These are phyloP conservation scores for Emericellopsis cladophorae DNA, from an alignment of 2,329 filamentous ascomycete genomes.

Conservation along the genomic window DNA sequence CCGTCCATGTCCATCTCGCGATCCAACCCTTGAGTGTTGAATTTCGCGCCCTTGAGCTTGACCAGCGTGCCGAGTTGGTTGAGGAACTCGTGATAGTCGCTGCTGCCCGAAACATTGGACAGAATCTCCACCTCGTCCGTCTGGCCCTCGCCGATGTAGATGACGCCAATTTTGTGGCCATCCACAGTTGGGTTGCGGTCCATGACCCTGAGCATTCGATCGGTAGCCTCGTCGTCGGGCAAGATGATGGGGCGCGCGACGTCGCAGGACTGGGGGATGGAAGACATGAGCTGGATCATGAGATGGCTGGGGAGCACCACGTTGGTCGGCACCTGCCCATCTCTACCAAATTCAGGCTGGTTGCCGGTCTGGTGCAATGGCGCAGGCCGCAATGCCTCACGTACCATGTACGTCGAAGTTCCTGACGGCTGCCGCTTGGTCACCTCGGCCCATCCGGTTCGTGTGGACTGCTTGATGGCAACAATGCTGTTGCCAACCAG, in stretches of 20 bases:
- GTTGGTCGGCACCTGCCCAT: constrained; percentile 40
- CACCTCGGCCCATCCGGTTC: constrained; percentile 56
- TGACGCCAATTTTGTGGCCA: constrained; percentile 87
- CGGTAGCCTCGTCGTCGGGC: constrained; percentile 53
- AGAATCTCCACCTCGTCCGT: constrained; percentile 74
- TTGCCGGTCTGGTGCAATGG: constrained; percentile 42
- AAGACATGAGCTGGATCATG: constrained; percentile 55
- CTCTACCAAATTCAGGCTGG: constrained; percentile 32
- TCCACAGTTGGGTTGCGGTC: constrained; percentile 85
- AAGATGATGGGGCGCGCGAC: constrained; percentile 61
- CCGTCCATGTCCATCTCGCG: constrained; percentile 67
- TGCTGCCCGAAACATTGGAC: constrained; percentile 72
- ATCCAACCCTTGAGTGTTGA: constrained; percentile 90
- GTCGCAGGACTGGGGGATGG: constrained; percentile 44
- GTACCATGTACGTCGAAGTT: constrained; percentile 45
- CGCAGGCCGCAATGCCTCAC: constrained; percentile 45
- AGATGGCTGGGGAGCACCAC: constrained; percentile 62
- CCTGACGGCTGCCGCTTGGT: constrained; percentile 62
- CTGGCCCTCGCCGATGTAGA: constrained; percentile 86
- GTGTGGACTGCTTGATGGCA: constrained; percentile 57
- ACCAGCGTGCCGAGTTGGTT: constrained; percentile 72
- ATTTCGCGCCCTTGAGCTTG: constrained; percentile 66
- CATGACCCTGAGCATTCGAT: constrained; percentile 66
- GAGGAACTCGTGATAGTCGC: constrained; percentile 79
- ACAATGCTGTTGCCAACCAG: constrained; percentile 62